Percentiles rank a stretch among this genome's conserved stretches.
Conservation (phyloP, 164 flowering plant genomes). For the Magnolia sinica region DNA sequence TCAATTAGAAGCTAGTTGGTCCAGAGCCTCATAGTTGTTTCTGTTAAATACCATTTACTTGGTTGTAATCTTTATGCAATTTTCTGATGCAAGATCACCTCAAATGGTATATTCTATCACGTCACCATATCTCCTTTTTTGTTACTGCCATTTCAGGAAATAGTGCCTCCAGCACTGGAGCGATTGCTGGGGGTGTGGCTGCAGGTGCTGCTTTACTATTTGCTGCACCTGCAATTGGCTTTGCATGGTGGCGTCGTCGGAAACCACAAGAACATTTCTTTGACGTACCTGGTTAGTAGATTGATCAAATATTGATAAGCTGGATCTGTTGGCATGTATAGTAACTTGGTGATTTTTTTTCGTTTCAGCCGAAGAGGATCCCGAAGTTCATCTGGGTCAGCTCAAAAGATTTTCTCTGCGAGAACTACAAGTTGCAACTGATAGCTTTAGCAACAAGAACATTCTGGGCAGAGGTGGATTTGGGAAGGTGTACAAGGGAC, state of each 20-base stretch:
- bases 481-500: slow-evolving; percentile 47
- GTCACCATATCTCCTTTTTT: background rate
- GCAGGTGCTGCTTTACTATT: slow-evolving; percentile 49
- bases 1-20: background rate
- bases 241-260: slow-evolving; percentile 45
- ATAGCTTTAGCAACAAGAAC: slow-evolving; percentile 41
- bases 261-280: slow-evolving; percentile 44
- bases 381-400: slow-evolving; percentile 51
- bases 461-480: slow-evolving; percentile 49
- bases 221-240: slow-evolving; percentile 47
- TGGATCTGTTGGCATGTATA: background rate
- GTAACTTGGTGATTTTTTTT: slow-evolving; percentile 1
- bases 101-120: background rate
- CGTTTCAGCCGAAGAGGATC: slow-evolving; percentile 48
- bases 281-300: slow-evolving; percentile 41
- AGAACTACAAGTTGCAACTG: slow-evolving; percentile 47
- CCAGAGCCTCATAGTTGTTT: background rate
- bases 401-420: slow-evolving; percentile 44
- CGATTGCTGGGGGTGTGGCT: slow-evolving; percentile 51
- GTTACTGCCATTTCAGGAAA: slow-evolving; percentile 18
- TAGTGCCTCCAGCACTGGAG: slow-evolving; percentile 38
- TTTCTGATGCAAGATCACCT: background rate
- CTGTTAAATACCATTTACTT: background rate
- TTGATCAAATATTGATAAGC: background rate
- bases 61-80: background rate